A percentile compares a stretch with the other conserved stretches of the same genome.
These are phyloP conservation scores for Fagopyrum esculentum DNA, from an alignment of 148 eudicot genomes.

Conservation along the genomic window DNA sequence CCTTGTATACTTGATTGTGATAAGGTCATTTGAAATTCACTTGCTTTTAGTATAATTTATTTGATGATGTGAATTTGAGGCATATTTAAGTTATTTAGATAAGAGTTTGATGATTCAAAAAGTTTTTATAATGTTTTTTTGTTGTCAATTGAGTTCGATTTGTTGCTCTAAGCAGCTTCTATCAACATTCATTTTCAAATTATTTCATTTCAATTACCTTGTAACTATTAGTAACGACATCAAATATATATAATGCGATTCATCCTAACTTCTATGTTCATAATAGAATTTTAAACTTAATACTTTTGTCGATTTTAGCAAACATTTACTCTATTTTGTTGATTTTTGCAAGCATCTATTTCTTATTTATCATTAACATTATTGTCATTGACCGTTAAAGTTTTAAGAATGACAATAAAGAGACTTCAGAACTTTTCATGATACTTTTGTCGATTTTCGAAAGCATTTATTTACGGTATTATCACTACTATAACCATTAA, in stretches of 20 bases:
- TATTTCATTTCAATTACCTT: neutral
- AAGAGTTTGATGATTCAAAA: neutral
- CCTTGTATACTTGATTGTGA: neutral
- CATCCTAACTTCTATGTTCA: too few relatives aligned
- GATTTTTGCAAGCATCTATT: neutral
- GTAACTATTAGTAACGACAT: too few relatives aligned
- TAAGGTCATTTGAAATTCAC: neutral
- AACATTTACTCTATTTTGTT: neutral
- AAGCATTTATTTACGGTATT: neutral
- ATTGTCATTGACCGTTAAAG: too few relatives aligned
- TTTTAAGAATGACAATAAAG: neutral
- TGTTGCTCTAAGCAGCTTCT: neutral
- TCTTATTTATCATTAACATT: neutral
- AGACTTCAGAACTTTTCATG: neutral
- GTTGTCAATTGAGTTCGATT: neutral
- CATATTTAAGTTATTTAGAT: neutral
- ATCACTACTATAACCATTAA: too few relatives aligned
- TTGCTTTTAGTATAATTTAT: conserved; percentile 1
- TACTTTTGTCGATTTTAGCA: neutral
- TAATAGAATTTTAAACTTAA: neutral
- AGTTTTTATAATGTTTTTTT: neutral
- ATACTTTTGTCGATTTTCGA: neutral
- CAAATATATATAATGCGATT: too few relatives aligned
- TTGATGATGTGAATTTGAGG: neutral
- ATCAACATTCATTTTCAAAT: neutral